These are phyloP conservation scores for Keithomyces neogunnii DNA, from an alignment of 2,329 filamentous ascomycete species.

Conservation along the genomic window DNA sequence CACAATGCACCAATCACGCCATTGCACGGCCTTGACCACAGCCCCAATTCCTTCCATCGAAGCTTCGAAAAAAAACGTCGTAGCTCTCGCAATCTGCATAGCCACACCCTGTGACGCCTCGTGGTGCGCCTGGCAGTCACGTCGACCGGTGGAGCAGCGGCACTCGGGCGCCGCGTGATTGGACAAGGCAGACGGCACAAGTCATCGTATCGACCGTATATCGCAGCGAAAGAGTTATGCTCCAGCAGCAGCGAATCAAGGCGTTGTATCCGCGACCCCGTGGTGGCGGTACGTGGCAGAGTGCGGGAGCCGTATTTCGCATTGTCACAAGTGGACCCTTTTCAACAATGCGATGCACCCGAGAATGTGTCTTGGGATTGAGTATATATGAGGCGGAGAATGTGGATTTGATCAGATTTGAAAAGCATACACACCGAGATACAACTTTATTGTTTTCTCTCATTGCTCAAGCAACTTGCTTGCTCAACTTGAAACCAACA, in stretches of 20 bases:
- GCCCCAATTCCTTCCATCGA: not conserved
- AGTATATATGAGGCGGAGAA: not conserved
- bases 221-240: not conserved
- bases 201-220: not conserved
- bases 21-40: not conserved
- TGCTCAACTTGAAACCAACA: too few relatives aligned
- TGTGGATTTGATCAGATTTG: not conserved
- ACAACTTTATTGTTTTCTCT: too few relatives aligned
- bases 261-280: not conserved
- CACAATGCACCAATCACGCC: not conserved
- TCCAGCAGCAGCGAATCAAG: not conserved
- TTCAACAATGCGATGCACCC: not conserved
- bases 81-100: not conserved
- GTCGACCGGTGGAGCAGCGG: not conserved
- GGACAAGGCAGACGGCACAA: not conserved
- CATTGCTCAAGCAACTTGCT: too few relatives aligned
- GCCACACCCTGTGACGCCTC: not conserved
- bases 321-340: not conserved
- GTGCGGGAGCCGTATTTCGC: slow-evolving; percentile 1
- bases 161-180: not conserved
- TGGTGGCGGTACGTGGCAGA: not conserved
- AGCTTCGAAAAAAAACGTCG: not conserved
- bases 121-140: not conserved
- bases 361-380: not conserved
- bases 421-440: too few relatives aligned